Percentiles rank a stretch among this genome's conserved stretches.
These are phyloP conservation scores for Alternaria novae-zelandiae DNA, from an alignment of 2,329 filamentous ascomycete genomes.

Conservation along the genomic window DNA sequence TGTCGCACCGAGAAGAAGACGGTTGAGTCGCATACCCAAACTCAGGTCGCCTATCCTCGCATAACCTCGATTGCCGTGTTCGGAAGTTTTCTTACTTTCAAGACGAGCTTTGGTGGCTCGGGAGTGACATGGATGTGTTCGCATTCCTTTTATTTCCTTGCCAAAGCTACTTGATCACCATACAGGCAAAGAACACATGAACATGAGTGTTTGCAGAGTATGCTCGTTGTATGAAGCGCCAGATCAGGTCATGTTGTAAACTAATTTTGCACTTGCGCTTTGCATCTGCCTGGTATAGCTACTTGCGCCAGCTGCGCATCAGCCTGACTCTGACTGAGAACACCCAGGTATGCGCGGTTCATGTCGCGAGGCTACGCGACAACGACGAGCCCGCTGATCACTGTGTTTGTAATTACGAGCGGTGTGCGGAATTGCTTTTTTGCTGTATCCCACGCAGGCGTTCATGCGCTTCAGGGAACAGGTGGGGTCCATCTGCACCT, in stretches of 20 bases:
- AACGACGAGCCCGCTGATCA: neutral
- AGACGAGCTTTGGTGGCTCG: too few relatives aligned
- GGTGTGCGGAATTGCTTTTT: neutral
- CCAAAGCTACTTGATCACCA: too few relatives aligned
- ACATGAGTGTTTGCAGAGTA: too few relatives aligned
- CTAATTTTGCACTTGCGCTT: too few relatives aligned
- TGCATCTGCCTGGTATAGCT: too few relatives aligned
- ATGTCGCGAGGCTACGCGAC: neutral
- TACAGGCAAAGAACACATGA: too few relatives aligned
- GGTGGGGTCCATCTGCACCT: neutral
- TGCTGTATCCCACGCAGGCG: neutral
- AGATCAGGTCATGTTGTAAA: too few relatives aligned
- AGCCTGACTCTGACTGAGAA: neutral
- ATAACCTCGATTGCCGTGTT: neutral
- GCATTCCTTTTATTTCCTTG: too few relatives aligned
- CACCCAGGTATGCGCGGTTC: neutral
- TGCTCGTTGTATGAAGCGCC: too few relatives aligned
- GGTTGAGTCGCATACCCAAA: neutral
- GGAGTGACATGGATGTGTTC: too few relatives aligned
- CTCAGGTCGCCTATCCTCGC: neutral
- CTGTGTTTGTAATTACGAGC: neutral
- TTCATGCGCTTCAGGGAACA: neutral
- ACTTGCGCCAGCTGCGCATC: neutral
- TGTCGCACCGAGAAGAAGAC: neutral
- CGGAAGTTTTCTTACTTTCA: too few relatives aligned